Evolutionary conservation across 139 green algal genomes (phyloP).

Genomic region (Auxenochlorella protothecoides): DNA sequence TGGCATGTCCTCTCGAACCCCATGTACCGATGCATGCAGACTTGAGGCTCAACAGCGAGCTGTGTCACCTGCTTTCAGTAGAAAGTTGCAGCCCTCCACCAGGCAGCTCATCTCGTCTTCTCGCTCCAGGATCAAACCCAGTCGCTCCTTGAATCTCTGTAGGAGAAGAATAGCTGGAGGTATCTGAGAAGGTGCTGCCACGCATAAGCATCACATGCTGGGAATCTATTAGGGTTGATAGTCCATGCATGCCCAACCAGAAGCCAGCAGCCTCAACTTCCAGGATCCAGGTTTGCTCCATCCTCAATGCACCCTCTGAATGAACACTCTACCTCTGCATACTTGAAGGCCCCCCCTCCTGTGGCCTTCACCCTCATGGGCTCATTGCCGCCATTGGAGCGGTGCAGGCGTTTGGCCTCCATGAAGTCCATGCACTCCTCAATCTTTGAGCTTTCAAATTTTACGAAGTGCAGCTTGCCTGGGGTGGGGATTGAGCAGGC

Average conservation of each 20-base stretch:
- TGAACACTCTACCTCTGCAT: conserved; percentile 43
- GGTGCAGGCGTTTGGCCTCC: conserved; percentile 81
- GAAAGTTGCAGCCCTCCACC: conserved; percentile 88
- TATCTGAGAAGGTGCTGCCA: neutral
- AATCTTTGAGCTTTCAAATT: conserved; percentile 89
- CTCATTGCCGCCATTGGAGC: conserved; percentile 19
- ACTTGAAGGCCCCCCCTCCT: conserved; percentile 81
- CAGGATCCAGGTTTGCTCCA: neutral
- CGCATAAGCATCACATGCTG: neutral
- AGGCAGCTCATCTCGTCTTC: conserved; percentile 91
- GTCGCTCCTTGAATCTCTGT: conserved; percentile 57
- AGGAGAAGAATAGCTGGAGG: neutral
- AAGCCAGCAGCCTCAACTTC: neutral
- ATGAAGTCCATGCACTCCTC: conserved; percentile 91
- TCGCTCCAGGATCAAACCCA: conserved; percentile 85
- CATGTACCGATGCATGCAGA: neutral
- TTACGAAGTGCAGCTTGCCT: conserved; percentile 94
- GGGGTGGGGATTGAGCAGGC: neutral
- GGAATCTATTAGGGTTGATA: neutral
- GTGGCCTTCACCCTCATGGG: conserved; percentile 52
- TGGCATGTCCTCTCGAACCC: too few relatives aligned
- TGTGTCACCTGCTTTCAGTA: conserved; percentile 58
- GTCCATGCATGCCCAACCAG: neutral
- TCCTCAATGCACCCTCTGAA: neutral
- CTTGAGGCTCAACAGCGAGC: too few relatives aligned